Evolutionary conservation across 805 yeast species (phyloP).

Genomic region (Allodekkera sacchari): DNA sequence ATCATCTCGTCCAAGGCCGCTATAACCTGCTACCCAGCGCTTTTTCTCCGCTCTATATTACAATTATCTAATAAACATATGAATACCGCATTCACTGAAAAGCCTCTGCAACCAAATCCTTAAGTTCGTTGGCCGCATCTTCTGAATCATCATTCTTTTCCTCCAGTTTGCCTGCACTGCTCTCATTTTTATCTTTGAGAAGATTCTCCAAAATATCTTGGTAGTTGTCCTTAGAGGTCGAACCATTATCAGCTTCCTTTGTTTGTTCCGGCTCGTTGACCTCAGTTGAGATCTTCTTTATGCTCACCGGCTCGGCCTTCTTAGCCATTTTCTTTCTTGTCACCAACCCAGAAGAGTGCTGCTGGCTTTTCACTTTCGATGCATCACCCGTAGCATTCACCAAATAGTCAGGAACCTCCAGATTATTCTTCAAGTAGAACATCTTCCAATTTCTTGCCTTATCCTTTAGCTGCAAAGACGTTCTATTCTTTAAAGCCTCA

Average conservation of each 20-base stretch:
- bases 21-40: too few species aligned
- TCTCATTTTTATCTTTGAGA: slow-evolving; percentile 3
- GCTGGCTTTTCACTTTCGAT: too few species aligned
- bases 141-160: slow-evolving; percentile 14
- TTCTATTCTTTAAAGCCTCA: slow-evolving; percentile 79
- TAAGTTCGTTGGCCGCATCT: slow-evolving; percentile 22
- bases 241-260: slow-evolving; percentile 1
- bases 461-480: slow-evolving; percentile 89
- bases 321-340: too few species aligned
- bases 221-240: slow-evolving; percentile 1
- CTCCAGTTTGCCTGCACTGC: neutral
- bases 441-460: slow-evolving; percentile 95
- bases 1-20: too few species aligned
- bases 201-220: too few species aligned
- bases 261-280: neutral
- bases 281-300: too few species aligned
- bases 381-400: slow-evolving; percentile 87
- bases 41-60: too few species aligned
- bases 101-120: slow-evolving; percentile 27
- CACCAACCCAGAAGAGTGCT: too few species aligned
- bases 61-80: too few species aligned
- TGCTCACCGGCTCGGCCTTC: too few species aligned
- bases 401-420: slow-evolving; percentile 74
- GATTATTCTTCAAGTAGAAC: slow-evolving; percentile 66
- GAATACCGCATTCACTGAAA: slow-evolving; percentile 21